These are phyloP conservation scores for Candida vaughaniae DNA, from an alignment of 805 yeast genomes.

Conservation along the genomic window DNA sequence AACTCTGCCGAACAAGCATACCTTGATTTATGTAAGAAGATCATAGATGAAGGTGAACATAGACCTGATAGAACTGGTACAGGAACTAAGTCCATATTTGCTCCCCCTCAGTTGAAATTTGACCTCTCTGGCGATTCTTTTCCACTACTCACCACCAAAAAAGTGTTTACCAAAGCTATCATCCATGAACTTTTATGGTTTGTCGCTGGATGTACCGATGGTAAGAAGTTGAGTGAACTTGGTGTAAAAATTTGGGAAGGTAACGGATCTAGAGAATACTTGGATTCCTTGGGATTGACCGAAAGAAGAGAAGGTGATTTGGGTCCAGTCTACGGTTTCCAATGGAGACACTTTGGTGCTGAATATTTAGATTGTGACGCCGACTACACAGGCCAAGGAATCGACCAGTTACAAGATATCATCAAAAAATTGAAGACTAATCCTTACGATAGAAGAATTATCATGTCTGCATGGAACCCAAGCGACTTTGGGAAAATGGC, in stretches of 20 bases:
- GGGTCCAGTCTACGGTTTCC: conserved; percentile 99
- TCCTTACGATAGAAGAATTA: conserved; percentile 93
- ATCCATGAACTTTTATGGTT: conserved; percentile 93
- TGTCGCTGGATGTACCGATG: conserved; percentile 85
- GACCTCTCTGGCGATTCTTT: conserved; percentile 67
- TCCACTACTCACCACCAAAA: conserved; percentile 91
- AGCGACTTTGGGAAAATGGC: conserved; percentile 95
- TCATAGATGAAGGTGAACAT: conserved; percentile 81
- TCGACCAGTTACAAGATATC: conserved; percentile 82
- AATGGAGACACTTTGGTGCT: conserved; percentile 99
- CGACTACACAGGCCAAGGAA: conserved; percentile 85
- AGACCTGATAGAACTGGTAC: conserved; percentile 98
- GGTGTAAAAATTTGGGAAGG: conserved; percentile 99
- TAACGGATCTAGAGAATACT: conserved; percentile 88
- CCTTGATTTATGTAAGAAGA: conserved; percentile 73
- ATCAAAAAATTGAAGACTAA: conserved; percentile 77
- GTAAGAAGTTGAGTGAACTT: conserved; percentile 68
- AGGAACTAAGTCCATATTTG: conserved; percentile 87
- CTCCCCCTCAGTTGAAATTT: conserved; percentile 94
- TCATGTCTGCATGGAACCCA: conserved; percentile 98
- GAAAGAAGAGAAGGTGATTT: conserved; percentile 88
- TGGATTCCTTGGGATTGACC: conserved; percentile 78
- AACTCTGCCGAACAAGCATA: conserved; percentile 73
- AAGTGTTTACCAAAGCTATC: conserved; percentile 86
- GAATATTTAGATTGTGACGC: conserved; percentile 82